phyloP scores from a whole-genome alignment of 805 yeast species.

The Blastobotrys parvus region DNA sequence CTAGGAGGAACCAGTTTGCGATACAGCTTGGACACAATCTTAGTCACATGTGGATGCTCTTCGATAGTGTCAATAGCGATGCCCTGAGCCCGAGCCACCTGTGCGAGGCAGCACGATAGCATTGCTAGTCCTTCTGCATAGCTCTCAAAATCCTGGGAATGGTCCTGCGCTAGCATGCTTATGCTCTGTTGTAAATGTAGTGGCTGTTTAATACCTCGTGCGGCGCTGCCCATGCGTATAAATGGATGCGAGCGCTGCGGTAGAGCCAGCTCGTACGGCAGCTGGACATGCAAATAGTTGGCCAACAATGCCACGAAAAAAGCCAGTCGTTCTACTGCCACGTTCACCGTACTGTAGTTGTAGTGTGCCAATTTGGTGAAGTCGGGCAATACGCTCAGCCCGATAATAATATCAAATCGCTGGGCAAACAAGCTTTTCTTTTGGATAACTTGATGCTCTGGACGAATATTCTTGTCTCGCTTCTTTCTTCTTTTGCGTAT shows the following conservation, averaged over 20 bases:
- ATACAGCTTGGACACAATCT: conserved; percentile 13
- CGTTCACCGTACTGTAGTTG: conserved; percentile 23
- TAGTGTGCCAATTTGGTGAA: conserved; percentile 23
- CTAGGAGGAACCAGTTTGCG: background rate
- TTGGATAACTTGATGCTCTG: background rate
- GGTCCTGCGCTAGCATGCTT: conserved; percentile 21
- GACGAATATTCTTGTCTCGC: conserved; percentile 6
- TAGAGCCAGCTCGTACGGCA: conserved; percentile 24
- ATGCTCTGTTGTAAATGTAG: conserved; percentile 15
- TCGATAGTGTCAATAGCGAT: conserved; percentile 16
- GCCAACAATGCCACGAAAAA: conserved; percentile 24
- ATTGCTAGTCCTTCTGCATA: conserved; percentile 27
- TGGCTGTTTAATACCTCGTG: conserved; percentile 4
- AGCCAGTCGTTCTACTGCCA: conserved; percentile 28
- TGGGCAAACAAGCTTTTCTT: background rate
- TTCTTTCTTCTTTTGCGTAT: conserved; percentile 15
- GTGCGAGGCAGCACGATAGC: conserved; percentile 25
- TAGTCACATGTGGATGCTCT: conserved; percentile 20
- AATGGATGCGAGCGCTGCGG: conserved; percentile 22
- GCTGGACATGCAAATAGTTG: conserved; percentile 24
- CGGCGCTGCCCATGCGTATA: conserved; percentile 17
- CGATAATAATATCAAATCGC: conserved; percentile 22
- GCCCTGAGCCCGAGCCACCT: conserved; percentile 22
- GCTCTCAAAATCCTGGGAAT: conserved; percentile 23
- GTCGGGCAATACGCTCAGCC: conserved; percentile 26